phyloP scores from a whole-genome alignment of 257 asterid genomes.

The Schizonepeta tenuifolia region DNA sequence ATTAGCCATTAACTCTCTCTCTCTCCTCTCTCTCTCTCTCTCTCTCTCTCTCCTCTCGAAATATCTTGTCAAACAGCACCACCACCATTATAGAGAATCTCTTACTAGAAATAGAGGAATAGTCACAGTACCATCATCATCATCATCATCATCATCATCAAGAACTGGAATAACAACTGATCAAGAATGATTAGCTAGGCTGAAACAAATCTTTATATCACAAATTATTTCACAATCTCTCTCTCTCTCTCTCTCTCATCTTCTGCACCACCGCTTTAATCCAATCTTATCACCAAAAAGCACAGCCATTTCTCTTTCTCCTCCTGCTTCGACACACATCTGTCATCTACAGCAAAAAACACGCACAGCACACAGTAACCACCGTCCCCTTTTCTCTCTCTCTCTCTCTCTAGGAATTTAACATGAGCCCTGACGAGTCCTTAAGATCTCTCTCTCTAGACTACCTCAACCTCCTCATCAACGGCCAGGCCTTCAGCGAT shows the following conservation, averaged over 20 bases:
- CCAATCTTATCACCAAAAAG: constrained; percentile 6
- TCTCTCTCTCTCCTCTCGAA: constrained; percentile 18
- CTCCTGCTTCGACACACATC: constrained; percentile 30
- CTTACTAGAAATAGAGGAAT: constrained; percentile 30
- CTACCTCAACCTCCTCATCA: constrained; percentile 88
- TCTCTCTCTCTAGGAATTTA: background rate
- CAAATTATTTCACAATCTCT: no score
- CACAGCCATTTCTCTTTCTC: background rate
- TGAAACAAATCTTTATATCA: constrained; percentile 30
- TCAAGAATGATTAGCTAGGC: constrained; percentile 24
- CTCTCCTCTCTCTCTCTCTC: constrained; percentile 32
- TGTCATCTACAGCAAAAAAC: constrained; percentile 37
- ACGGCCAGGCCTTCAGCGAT: constrained; percentile 96
- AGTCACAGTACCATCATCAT: constrained; percentile 10
- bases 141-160: constrained; percentile 26
- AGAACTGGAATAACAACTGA: background rate
- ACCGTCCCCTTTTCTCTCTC: background rate
- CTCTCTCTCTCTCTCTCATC: background rate
- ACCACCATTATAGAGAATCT: constrained; percentile 9
- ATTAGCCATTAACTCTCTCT: constrained; percentile 50
- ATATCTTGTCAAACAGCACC: constrained; percentile 42
- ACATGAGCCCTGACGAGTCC: constrained; percentile 74
- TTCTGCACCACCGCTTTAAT: constrained; percentile 22
- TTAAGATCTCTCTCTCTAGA: constrained; percentile 87
- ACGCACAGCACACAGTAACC: constrained; percentile 26